Evolutionary conservation across 345 rosid species (phyloP).

Genomic region (Punica granatum): DNA sequence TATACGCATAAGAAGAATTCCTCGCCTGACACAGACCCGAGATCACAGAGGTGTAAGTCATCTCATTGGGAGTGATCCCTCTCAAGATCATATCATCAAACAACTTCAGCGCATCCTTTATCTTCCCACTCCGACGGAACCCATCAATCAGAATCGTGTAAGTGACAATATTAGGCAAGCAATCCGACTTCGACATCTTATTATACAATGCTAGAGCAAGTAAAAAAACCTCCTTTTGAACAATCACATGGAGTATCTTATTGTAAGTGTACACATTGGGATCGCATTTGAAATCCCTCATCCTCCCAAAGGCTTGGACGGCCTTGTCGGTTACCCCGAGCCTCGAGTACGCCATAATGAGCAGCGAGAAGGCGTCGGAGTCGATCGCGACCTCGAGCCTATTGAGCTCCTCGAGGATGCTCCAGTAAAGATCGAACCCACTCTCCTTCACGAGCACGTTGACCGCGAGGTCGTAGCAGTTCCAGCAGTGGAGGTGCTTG

Average conservation of each 20-base stretch:
- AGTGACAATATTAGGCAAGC: conserved; percentile 44
- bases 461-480: conserved; percentile 23
- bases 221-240: conserved; percentile 32
- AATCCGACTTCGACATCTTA: conserved; percentile 57
- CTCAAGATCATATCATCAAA: conserved; percentile 62
- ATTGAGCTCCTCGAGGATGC: conserved; percentile 47
- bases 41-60: conserved; percentile 43
- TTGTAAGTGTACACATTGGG: conserved; percentile 66
- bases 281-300: conserved; percentile 56
- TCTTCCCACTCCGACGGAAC: conserved; percentile 43
- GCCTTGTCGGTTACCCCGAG: conserved; percentile 56
- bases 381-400: conserved; percentile 23
- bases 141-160: conserved; percentile 60
- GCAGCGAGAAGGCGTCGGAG: conserved; percentile 42
- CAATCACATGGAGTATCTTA: conserved; percentile 33
- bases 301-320: conserved; percentile 62
- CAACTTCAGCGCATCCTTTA: conserved; percentile 57
- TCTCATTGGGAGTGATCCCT: conserved; percentile 44
- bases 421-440: conserved; percentile 52
- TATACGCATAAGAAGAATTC: conserved; percentile 47
- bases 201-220: conserved; percentile 59
- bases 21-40: conserved; percentile 58
- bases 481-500: conserved; percentile 35
- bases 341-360: conserved; percentile 53
- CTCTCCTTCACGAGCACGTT: conserved; percentile 38